Percentiles rank a stretch among this genome's conserved stretches.
These are phyloP conservation scores for Astrephomene gubernaculifera DNA, from an alignment of 139 green algal species.

Conservation along the genomic window DNA sequence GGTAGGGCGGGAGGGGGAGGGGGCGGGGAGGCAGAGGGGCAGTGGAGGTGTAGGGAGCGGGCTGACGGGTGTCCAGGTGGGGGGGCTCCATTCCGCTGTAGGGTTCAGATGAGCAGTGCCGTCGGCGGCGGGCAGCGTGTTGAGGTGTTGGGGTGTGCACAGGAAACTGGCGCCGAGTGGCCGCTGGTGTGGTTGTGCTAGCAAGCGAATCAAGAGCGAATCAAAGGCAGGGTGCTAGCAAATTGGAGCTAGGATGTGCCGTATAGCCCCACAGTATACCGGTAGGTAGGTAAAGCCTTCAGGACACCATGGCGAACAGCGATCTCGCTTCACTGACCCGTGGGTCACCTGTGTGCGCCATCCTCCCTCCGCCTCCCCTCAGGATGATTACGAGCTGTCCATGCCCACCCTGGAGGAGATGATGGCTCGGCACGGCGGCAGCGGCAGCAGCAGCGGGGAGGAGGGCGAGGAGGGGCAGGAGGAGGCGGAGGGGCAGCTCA, in stretches of 20 bases:
- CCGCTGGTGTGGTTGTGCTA: too few relatives aligned
- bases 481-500: neutral
- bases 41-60: neutral
- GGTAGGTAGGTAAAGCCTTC: too few relatives aligned
- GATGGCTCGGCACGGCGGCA: neutral
- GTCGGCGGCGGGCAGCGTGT: too few relatives aligned
- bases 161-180: too few relatives aligned
- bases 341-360: neutral
- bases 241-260: too few relatives aligned
- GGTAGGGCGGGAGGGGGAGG: neutral
- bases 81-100: neutral
- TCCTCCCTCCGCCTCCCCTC: neutral
- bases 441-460: too few relatives aligned
- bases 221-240: too few relatives aligned
- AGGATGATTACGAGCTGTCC: slow-evolving; percentile 31
- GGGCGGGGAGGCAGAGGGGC: neutral
- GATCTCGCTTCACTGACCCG: neutral
- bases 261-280: too few relatives aligned
- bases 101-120: too few relatives aligned
- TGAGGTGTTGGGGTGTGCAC: too few relatives aligned
- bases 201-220: too few relatives aligned
- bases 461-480: too few relatives aligned
- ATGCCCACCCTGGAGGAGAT: slow-evolving; percentile 36
- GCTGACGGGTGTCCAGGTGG: neutral
- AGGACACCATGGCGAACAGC: neutral